A percentile compares a stretch with the other conserved stretches of the same genome.
phyloP scores from a whole-genome alignment of 352 stramenopile species.

The Blastocystis sp. region DNA sequence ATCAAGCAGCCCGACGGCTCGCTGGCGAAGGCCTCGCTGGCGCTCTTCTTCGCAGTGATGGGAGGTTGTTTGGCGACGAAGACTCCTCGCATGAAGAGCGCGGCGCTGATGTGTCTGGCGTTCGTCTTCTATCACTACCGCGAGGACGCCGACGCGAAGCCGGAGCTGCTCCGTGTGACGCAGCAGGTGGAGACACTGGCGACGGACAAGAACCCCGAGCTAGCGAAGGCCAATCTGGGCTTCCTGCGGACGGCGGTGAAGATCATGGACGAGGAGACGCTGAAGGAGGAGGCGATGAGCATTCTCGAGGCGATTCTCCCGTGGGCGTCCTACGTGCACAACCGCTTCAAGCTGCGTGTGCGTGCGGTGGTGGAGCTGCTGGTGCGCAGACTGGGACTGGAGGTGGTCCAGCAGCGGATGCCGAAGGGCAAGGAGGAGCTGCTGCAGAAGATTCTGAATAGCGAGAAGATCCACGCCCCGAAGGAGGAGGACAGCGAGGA shows the following conservation, averaged over 20 bases:
- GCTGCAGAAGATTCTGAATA: constrained; percentile 10
- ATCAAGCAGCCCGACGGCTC: background rate
- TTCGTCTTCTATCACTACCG: constrained; percentile 48
- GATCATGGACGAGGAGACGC: constrained; percentile 15
- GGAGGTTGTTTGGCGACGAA: constrained; percentile 64
- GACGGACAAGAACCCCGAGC: constrained; percentile 57
- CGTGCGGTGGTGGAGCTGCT: constrained; percentile 57
- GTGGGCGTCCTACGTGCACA: constrained; percentile 57
- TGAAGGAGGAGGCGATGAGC: constrained; percentile 22
- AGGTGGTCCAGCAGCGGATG: background rate
- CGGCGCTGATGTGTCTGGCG: constrained; percentile 49
- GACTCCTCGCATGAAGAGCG: constrained; percentile 59
- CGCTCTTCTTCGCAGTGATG: constrained; percentile 57
- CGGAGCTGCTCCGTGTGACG: constrained; percentile 64
- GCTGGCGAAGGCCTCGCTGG: constrained; percentile 32
- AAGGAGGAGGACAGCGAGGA: background rate
- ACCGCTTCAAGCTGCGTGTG: constrained; percentile 56
- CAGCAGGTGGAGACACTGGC: constrained; percentile 58
- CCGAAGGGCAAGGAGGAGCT: constrained; percentile 31
- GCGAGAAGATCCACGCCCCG: background rate
- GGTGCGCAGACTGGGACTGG: constrained; percentile 44
- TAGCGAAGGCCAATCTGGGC: constrained; percentile 57
- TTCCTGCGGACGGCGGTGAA: constrained; percentile 58
- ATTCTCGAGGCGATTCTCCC: constrained; percentile 26
- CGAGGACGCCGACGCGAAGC: constrained; percentile 21